Base-by-base conservation (phyloP, 1,284 basidiomycete species). In the Cutaneotrichosporon arboriforme region DNA sequence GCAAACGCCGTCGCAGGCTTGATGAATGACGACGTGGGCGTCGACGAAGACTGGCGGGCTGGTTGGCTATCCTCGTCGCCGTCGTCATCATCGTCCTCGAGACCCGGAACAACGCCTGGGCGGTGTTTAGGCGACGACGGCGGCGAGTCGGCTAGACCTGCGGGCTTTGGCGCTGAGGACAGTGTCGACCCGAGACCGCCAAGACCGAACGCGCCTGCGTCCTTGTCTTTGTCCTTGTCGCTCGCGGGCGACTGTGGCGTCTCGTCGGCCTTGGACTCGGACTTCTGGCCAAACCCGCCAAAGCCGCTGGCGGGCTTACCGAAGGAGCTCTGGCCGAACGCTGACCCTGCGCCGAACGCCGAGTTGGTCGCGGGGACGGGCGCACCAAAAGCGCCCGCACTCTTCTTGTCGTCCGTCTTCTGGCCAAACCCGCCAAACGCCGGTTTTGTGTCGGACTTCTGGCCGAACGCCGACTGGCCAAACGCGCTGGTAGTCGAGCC, bases 1-100 rank as follows among this genome's bases (percentile, higher is more conserved):
- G 58, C 67, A 50, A 74, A 74, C 2, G 68, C 70, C 0, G 66
- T 69, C 4, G 69, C 68, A 17, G 72, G 70, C 47, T 71, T 70
- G 56, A 72, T 69, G 57, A 70, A 73, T 1, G 67, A 59, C 0
- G 62, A 54, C 9, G 46, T 45, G 1, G 58, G n/a, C 8, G 58
- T 31, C 1, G 49, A 49, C 9, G 62, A 61, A 4, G 62, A 62
- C 33, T 48, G 51, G 21, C 57, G 60, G 4, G n/a, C 12, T 18
- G 22, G 33, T 20, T 7, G 44, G 50, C 12, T 31, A 10, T 31
- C 26, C 7, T 31, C 26, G 10, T 31, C 26, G 10, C 10, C 26
- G 10, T 31, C 26, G 34, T 49, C 26, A 15, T 52, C 51, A 34
- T 52, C 51, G 18, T 54, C 50, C 39, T 55, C 52, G 33, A 59